Base-by-base conservation (phyloP, 164 flowering plant genomes). In the Stephania japonica region DNA sequence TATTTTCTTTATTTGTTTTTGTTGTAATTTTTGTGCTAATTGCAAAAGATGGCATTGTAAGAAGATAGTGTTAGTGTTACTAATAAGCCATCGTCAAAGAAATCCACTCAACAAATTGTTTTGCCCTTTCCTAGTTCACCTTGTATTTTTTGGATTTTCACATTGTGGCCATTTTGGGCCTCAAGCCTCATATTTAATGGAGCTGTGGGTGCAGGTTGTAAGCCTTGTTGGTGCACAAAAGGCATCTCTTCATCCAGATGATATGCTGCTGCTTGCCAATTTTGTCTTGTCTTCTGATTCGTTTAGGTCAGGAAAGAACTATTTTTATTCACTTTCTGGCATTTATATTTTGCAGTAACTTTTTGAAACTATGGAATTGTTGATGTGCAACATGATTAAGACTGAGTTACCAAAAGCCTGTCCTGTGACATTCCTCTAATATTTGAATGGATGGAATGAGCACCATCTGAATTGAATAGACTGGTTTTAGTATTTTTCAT, bases 191-290 rank as follows among this genome's bases (percentile, higher is more conserved):
- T n/a, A n/a, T 59, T 59, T 21, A 59, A 21, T 59, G n/a, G 23
- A 59, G 64, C 64, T 53, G 56, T 16, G 25, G 49, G 70, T 86
- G 80, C 89, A 96, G 99, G 99, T 93, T 77, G 80, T 96, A 80
- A 91, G 97, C 81, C 91, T 96, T 79, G 97, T 90, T 68, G 98
- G 99, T 76, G 98, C 99, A 63, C 97, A 96, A 75, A 96, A 96
- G 80, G 95, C 97, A 27, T 91, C 97, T 74, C 97, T 96, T 78
- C 97, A 93, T 86, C 98, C 99, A 25, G 99, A 96, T 89, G 99
- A 96, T 79, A 91, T 96, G 90, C 85, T 96, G 76, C 83, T 96
- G 27, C 92, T 96, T 81, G 75, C 98, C 69, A 96, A 96, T 81
- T 96, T 96, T 81, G 88, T 96, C 61, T 79, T 84, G 85, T 89